phyloP scores from a whole-genome alignment of 2,329 filamentous ascomycete genomes.

The Colletotrichum ledebouriae region DNA sequence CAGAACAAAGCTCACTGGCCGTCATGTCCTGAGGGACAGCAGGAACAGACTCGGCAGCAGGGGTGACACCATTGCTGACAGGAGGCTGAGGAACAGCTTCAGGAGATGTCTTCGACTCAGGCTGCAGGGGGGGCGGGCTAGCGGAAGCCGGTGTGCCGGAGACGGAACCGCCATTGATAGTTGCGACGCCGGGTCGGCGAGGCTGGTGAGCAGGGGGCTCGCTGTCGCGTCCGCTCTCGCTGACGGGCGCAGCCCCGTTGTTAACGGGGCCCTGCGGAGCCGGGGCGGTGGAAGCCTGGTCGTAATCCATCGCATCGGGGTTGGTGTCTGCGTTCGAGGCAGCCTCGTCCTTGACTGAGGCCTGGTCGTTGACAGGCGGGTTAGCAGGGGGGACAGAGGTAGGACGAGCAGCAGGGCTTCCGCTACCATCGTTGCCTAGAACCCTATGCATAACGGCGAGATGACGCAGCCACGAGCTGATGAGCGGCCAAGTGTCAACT shows the following conservation, averaged over 20 bases:
- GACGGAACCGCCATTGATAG: conserved; percentile 70
- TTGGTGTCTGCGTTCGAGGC: conserved; percentile 68
- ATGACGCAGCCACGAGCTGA: conserved; percentile 71
- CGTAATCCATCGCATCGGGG: conserved; percentile 70
- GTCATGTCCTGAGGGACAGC: conserved; percentile 64
- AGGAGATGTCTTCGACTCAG: conserved; percentile 56
- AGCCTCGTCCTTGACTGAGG: conserved; percentile 67
- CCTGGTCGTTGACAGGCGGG: conserved; percentile 47
- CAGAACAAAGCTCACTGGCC: conserved; percentile 68
- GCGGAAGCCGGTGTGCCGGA: conserved; percentile 61
- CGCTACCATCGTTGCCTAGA: conserved; percentile 64
- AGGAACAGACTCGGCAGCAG: conserved; percentile 44
- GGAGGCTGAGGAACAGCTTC: conserved; percentile 33
- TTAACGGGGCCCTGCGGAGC: conserved; percentile 49
- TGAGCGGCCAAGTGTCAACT: conserved; percentile 71
- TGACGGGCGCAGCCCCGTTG: conserved; percentile 47
- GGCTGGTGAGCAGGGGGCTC: conserved; percentile 65
- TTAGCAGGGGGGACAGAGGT: conserved; percentile 50
- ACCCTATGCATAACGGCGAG: conserved; percentile 73
- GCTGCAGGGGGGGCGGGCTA: conserved; percentile 54
- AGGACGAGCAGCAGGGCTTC: conserved; percentile 49
- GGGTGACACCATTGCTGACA: conserved; percentile 44
- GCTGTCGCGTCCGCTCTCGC: conserved; percentile 61
- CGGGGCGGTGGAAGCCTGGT: conserved; percentile 56
- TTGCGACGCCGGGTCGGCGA: conserved; percentile 67